Percentiles rank a stretch among this genome's conserved stretches.
phyloP scores from a whole-genome alignment of 2,329 filamentous ascomycete genomes.

The Sporothrix schenckii region DNA sequence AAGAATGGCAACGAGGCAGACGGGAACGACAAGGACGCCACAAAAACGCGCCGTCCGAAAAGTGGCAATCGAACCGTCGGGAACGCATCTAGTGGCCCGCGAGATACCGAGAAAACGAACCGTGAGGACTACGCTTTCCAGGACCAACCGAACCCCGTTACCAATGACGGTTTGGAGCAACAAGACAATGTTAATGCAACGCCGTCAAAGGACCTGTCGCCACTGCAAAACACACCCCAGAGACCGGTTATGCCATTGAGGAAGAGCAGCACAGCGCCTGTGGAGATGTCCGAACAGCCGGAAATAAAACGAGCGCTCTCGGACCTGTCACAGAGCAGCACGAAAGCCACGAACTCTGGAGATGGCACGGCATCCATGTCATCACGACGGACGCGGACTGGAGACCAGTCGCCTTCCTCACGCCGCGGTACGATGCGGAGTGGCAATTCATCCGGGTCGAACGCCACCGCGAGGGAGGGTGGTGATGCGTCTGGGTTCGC shows the following conservation, averaged over 20 bases:
- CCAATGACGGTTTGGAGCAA: background rate
- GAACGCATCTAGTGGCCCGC: background rate
- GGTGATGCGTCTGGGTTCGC: slow-evolving; percentile 27
- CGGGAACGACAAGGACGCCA: background rate
- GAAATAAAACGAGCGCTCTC: background rate
- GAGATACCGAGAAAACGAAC: background rate
- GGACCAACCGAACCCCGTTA: background rate
- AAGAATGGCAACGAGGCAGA: slow-evolving; percentile 24
- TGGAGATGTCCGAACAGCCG: background rate
- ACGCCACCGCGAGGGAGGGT: background rate
- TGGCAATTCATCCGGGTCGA: background rate
- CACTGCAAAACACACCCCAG: background rate
- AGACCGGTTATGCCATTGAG: background rate
- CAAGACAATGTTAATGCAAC: background rate
- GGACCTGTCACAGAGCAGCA: background rate
- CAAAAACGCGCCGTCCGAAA: background rate
- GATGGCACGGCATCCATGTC: background rate
- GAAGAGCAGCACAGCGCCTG: background rate
- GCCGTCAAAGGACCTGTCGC: background rate
- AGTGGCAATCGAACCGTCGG: background rate
- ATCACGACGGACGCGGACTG: background rate
- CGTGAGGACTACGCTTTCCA: slow-evolving; percentile 7
- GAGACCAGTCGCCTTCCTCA: slow-evolving; percentile 6
- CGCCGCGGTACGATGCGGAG: background rate
- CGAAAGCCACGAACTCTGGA: background rate